A percentile compares a stretch with the other conserved stretches of the same genome.
Conservation (phyloP, 495 filamentous ascomycete species). For the Chaetomium cochliodes region DNA sequence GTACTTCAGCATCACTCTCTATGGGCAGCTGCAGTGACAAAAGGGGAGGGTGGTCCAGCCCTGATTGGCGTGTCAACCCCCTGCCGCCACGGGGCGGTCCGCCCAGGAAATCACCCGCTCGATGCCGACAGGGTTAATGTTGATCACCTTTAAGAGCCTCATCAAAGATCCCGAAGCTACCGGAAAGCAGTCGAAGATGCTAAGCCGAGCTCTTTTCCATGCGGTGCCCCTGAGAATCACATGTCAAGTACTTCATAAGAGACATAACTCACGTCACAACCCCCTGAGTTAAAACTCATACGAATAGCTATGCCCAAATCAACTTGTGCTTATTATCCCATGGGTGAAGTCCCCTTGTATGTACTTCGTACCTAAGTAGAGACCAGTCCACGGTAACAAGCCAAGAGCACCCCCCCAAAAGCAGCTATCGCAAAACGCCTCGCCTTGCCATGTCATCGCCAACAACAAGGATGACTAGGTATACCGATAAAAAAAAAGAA, state of each 20-base stretch:
- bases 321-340: not conserved
- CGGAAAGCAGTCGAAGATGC: too few relatives aligned
- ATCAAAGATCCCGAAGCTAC: too few relatives aligned
- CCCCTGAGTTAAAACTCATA: too few relatives aligned
- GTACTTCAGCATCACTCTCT: not conserved
- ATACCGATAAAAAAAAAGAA: not conserved
- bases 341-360: not conserved
- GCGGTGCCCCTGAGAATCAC: too few relatives aligned
- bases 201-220: too few relatives aligned
- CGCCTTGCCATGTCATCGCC: conserved; percentile 7
- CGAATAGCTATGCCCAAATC: not conserved
- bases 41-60: not conserved
- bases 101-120: not conserved
- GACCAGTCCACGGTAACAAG: not conserved
- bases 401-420: not conserved
- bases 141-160: not conserved
- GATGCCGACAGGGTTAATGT: not conserved
- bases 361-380: not conserved
- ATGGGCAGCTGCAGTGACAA: not conserved
- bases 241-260: too few relatives aligned
- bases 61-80: not conserved
- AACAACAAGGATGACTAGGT: not conserved
- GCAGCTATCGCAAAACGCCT: conserved; percentile 7
- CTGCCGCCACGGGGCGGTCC: not conserved
- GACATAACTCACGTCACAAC: too few relatives aligned